A percentile compares a stretch with the other conserved stretches of the same genome.
Evolutionary conservation across 2,329 filamentous ascomycete genomes (phyloP).

Genomic region (Atkinsonella hypoxylon): DNA sequence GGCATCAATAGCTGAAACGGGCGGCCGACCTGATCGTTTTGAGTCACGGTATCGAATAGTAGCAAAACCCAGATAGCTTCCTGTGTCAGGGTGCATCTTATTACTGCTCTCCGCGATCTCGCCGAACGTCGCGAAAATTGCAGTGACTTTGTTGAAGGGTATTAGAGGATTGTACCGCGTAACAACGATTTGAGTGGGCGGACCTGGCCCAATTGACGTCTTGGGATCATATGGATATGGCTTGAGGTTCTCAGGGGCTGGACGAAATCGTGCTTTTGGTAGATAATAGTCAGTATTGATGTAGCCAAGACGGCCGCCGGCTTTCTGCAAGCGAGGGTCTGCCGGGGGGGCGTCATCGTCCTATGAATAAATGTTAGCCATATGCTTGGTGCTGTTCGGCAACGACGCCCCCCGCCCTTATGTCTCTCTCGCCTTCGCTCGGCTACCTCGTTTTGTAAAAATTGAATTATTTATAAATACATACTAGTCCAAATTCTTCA

Average conservation of each 20-base stretch:
- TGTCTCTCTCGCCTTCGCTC: background rate
- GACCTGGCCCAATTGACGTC: constrained; percentile 78
- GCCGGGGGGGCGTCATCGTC: constrained; percentile 67
- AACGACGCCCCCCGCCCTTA: constrained; percentile 47
- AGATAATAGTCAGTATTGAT: constrained; percentile 60
- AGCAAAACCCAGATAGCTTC: constrained; percentile 86
- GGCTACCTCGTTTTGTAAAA: constrained; percentile 12
- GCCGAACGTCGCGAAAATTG: constrained; percentile 68
- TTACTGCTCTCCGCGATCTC: constrained; percentile 87
- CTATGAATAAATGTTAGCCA: constrained; percentile 49
- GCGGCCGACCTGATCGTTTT: constrained; percentile 29
- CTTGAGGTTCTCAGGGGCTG: constrained; percentile 66
- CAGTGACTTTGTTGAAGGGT: constrained; percentile 63
- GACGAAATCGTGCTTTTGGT: constrained; percentile 58
- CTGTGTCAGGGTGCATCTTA: constrained; percentile 88
- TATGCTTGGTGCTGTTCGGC: constrained; percentile 20
- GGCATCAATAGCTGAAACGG: constrained; percentile 61
- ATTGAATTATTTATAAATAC: constrained; percentile 33
- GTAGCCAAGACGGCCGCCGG: constrained; percentile 49
- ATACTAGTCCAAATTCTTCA: constrained; percentile 54
- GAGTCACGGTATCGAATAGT: constrained; percentile 80
- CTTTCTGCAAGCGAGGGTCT: constrained; percentile 69
- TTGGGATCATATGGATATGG: constrained; percentile 72
- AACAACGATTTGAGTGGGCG: constrained; percentile 81
- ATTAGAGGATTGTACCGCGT: constrained; percentile 92